These are phyloP conservation scores for Debaryomycetaceae sp. DNA, from an alignment of 1,139 yeast genomes.

Conservation along the genomic window DNA sequence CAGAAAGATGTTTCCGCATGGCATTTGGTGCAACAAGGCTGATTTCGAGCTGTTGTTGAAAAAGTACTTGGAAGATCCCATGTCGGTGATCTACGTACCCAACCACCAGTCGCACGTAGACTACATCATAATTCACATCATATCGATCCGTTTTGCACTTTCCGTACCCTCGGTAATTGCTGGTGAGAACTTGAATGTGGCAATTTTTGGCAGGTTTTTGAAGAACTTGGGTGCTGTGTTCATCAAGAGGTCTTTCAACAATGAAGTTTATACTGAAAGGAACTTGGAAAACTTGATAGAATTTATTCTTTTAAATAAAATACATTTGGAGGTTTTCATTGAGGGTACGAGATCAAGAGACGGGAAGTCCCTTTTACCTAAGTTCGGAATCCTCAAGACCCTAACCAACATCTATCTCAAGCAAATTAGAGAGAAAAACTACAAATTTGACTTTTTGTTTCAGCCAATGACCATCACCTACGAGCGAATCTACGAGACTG, in stretches of 20 bases:
- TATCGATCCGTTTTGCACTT: conserved; percentile 55
- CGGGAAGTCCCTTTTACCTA: conserved; percentile 62
- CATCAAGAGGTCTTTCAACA: conserved; percentile 44
- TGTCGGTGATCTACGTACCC: conserved; percentile 43
- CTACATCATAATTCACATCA: conserved; percentile 58
- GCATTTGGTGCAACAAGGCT: conserved; percentile 38
- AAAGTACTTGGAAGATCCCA: conserved; percentile 37
- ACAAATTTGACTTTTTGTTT: conserved; percentile 40
- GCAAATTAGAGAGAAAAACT: conserved; percentile 41
- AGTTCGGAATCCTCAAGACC: conserved; percentile 60
- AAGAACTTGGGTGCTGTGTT: conserved; percentile 47
- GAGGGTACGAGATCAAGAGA: conserved; percentile 70
- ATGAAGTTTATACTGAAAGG: conserved; percentile 55
- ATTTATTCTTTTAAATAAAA: conserved; percentile 48
- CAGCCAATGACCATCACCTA: conserved; percentile 63
- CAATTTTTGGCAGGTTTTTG: conserved; percentile 50
- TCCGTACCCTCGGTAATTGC: conserved; percentile 63
- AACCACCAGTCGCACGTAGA: conserved; percentile 68
- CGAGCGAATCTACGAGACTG: conserved; percentile 66
- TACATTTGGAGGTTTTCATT: conserved; percentile 60
- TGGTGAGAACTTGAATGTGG: conserved; percentile 66
- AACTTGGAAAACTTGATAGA: conserved; percentile 56
- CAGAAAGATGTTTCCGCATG: conserved; percentile 41
- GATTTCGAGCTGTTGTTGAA: conserved; percentile 31
- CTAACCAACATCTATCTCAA: conserved; percentile 45